Conservation (phyloP, 208 protist genomes). For the Trypanosoma congolense region DNA sequence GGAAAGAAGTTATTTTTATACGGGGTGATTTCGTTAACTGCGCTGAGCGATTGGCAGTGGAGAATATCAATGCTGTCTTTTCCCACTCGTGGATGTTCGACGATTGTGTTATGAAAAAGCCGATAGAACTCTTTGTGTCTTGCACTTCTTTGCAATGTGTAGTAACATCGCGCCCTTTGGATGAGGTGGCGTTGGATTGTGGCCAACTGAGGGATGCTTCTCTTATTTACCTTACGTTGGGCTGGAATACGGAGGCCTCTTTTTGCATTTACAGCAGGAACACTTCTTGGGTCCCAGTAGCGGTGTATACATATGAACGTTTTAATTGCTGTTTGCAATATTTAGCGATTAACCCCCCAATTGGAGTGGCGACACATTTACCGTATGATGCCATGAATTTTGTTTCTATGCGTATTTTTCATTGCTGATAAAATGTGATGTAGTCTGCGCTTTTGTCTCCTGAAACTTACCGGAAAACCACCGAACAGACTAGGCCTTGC, state of each 20-base stretch:
- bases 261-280: conserved; percentile 65
- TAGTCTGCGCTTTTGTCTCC: too few relatives aligned
- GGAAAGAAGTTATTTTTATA: conserved; percentile 66
- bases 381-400: too few relatives aligned
- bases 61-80: conserved; percentile 72
- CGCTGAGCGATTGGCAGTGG: conserved; percentile 30
- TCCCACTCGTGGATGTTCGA: conserved; percentile 85
- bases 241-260: conserved; percentile 76
- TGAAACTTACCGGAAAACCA: too few relatives aligned
- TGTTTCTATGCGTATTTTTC: too few relatives aligned
- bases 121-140: conserved; percentile 42
- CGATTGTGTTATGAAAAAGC: conserved; percentile 61
- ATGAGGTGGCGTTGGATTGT: conserved; percentile 31
- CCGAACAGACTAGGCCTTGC: too few relatives aligned
- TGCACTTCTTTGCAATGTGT: conserved; percentile 68
- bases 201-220: conserved; percentile 38
- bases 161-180: conserved; percentile 68
- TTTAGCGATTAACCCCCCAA: not conserved
- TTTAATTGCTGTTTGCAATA: not conserved
- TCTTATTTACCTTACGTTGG: conserved; percentile 45
- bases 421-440: too few relatives aligned
- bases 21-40: conserved; percentile 65
- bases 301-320: not conserved
- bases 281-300: not conserved
- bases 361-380: not conserved